Conservation (phyloP, 106 monocot genomes). For the Narthecium ossifragum region DNA sequence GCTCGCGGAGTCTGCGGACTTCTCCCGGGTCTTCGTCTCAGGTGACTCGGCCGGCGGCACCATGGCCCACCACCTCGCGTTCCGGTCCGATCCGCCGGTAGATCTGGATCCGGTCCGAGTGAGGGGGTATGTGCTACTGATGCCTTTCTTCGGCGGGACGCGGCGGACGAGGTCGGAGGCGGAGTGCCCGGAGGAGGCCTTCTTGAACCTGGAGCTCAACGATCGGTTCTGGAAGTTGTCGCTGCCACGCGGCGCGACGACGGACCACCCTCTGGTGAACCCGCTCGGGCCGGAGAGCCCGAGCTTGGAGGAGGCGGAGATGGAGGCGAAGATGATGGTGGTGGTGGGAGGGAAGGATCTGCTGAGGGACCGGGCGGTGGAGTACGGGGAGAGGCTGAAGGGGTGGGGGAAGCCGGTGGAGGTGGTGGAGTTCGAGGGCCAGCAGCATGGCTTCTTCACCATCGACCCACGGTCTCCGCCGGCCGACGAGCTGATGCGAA, state of each 20-base stretch:
- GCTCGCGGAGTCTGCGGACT: constrained; percentile 37
- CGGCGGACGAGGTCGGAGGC: constrained; percentile 40
- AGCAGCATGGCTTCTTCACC: not conserved
- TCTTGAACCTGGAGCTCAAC: constrained; percentile 41
- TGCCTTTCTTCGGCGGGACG: constrained; percentile 76
- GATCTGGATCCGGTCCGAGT: constrained; percentile 14
- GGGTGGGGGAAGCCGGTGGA: not conserved
- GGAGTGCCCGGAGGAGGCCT: constrained; percentile 56
- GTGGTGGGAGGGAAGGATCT: not conserved
- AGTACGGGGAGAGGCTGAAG: not conserved
- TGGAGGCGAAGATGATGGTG: not conserved
- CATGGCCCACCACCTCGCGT: constrained; percentile 71
- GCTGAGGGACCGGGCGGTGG: not conserved
- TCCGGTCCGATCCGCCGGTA: constrained; percentile 48
- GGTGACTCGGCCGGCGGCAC: constrained; percentile 84
- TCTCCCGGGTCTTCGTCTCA: constrained; percentile 44
- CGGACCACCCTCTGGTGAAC: not conserved
- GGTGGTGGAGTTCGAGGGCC: not conserved
- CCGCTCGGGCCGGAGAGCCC: constrained; percentile 1
- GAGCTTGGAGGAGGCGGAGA: not conserved
- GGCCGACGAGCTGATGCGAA: not conserved
- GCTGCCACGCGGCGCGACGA: not conserved
- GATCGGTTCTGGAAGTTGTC: constrained; percentile 53
- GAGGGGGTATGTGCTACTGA: constrained; percentile 48
- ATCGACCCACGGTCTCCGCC: not conserved